These are phyloP conservation scores for Hanseniaspora hatyaiensis DNA, from an alignment of 805 yeast genomes.

Conservation along the genomic window DNA sequence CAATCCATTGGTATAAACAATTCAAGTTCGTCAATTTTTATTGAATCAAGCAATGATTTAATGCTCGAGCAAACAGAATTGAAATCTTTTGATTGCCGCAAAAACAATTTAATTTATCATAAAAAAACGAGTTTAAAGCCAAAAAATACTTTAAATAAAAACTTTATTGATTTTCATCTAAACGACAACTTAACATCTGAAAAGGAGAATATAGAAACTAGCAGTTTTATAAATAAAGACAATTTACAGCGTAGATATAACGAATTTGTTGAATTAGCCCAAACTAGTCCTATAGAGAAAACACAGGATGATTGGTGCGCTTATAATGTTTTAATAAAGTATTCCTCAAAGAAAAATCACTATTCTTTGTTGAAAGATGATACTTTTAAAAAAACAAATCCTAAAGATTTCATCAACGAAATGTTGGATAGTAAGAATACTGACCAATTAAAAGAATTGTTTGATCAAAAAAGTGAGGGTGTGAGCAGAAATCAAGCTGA, in stretches of 20 bases:
- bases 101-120: no score
- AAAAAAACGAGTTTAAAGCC: background rate
- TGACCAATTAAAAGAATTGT: no score
- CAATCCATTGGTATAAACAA: no score
- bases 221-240: no score
- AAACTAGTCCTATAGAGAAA: background rate
- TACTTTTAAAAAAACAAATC: background rate
- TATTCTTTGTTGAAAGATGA: background rate
- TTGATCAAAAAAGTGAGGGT: no score
- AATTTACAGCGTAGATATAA: background rate
- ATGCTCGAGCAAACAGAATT: background rate
- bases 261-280: background rate
- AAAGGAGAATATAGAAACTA: background rate
- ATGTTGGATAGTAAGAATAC: no score
- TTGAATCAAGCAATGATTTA: background rate
- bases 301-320: constrained; percentile 15
- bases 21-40: background rate
- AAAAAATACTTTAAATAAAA: no score
- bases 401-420: no score
- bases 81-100: background rate
- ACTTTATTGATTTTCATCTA: background rate
- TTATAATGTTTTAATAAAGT: constrained; percentile 5
- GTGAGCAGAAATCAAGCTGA: no score
- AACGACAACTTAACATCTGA: background rate
- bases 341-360: background rate